Percentiles rank a stretch among this genome's conserved stretches.
Evolutionary conservation across 1,284 basidiomycete genomes (phyloP).

Genomic region (Moesziomyces sp.): DNA sequence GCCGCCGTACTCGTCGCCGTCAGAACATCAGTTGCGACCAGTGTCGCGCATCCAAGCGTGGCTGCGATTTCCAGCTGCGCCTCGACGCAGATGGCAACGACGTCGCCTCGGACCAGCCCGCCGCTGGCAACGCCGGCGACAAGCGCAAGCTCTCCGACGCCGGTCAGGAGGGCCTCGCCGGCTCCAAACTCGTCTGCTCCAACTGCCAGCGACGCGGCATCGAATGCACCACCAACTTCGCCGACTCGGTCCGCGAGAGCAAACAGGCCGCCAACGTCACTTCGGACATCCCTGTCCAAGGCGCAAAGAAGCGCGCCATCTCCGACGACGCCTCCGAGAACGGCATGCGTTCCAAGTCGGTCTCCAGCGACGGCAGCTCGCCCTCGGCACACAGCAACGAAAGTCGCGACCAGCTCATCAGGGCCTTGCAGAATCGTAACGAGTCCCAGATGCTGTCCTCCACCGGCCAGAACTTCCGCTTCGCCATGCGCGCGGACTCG

Average conservation of each 20-base stretch:
- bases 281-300: conserved; percentile 2
- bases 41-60: conserved; percentile 50
- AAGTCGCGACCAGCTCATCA: conserved; percentile 29
- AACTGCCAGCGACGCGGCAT: conserved; percentile 52
- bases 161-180: conserved; percentile 8
- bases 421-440: conserved; percentile 20
- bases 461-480: conserved; percentile 31
- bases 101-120: conserved; percentile 2
- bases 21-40: conserved; percentile 56
- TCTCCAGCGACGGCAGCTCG: conserved; percentile 32
- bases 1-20: conserved; percentile 39
- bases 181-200: conserved; percentile 41
- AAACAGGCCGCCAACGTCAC: conserved; percentile 34
- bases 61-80: conserved; percentile 49
- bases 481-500: conserved; percentile 44
- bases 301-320: conserved; percentile 41
- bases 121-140: conserved; percentile 19
- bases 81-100: conserved; percentile 50
- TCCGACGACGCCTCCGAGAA: conserved; percentile 29
- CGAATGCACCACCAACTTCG: conserved; percentile 53
- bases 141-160: conserved; percentile 51
- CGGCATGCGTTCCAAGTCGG: conserved; percentile 39
- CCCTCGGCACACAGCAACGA: conserved; percentile 13
- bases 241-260: conserved; percentile 46
- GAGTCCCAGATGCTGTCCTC: conserved; percentile 34